Evolutionary conservation across 768 basidiomycete genomes (phyloP).

Genomic region (Pleurotus citrinopileatus): DNA sequence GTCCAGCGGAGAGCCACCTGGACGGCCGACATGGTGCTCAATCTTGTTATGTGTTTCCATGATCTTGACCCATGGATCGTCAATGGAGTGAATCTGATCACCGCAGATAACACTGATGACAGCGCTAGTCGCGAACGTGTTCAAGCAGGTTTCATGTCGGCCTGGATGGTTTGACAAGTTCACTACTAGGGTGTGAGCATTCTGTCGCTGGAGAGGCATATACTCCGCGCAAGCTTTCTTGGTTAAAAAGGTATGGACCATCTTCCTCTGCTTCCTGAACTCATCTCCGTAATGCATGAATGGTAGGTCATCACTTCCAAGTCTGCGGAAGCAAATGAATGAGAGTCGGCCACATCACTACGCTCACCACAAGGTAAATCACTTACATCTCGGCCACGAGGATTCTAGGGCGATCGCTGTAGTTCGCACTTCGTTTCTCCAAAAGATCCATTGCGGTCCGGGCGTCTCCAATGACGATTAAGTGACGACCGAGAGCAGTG

Average conservation of each 20-base stretch:
- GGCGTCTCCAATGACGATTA: background rate
- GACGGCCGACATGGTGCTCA: constrained; percentile 9
- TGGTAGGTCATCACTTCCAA: no score
- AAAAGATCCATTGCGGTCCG: constrained; percentile 1
- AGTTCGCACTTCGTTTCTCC: background rate
- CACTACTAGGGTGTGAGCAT: constrained; percentile 28
- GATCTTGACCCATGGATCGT: constrained; percentile 20
- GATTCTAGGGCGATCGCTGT: constrained; percentile 24
- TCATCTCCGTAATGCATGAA: constrained; percentile 29
- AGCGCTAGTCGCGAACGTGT: background rate
- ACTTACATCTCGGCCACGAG: constrained; percentile 45
- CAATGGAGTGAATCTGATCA: constrained; percentile 15
- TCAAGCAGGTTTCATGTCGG: background rate
- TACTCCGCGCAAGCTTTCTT: constrained; percentile 33
- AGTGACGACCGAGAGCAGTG: background rate
- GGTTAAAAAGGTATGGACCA: constrained; percentile 47
- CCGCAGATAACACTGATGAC: constrained; percentile 22
- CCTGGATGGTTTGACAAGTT: background rate
- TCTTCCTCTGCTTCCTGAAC: constrained; percentile 51
- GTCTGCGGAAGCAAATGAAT: no score
- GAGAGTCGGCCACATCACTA: no score
- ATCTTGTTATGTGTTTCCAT: constrained; percentile 15
- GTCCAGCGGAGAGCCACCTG: constrained; percentile 16
- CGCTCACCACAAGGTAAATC: background rate
- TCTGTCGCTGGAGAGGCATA: constrained; percentile 40